Conservation (phyloP, 305 asterid species). For the Ruellia speciosa region DNA sequence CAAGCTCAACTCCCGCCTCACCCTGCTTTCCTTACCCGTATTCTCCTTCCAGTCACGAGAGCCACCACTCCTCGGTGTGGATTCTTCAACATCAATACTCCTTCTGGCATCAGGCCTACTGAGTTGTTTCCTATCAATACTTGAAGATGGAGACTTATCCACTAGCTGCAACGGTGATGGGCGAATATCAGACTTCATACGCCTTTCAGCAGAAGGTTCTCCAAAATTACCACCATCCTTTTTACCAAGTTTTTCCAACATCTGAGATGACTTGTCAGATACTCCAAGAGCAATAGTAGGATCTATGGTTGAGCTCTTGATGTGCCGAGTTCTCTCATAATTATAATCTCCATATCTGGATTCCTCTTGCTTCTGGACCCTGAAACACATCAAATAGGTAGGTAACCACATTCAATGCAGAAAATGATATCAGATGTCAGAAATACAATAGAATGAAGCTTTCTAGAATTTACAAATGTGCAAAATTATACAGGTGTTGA, state of each 20-base stretch:
- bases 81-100: slow-evolving; percentile 54
- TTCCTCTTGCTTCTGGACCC: slow-evolving; percentile 74
- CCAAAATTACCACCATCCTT: neutral
- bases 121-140: slow-evolving; percentile 49
- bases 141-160: slow-evolving; percentile 78
- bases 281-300: slow-evolving; percentile 27
- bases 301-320: slow-evolving; percentile 39
- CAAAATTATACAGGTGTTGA: neutral
- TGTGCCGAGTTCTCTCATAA: slow-evolving; percentile 63
- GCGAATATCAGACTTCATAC: slow-evolving; percentile 51
- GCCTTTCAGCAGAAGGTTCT: slow-evolving; percentile 53
- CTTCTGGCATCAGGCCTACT: slow-evolving; percentile 53
- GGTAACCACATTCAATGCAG: neutral
- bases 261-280: neutral
- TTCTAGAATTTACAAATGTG: neutral
- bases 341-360: slow-evolving; percentile 64
- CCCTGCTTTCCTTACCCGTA: slow-evolving; percentile 57
- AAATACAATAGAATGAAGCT: neutral
- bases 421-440: neutral
- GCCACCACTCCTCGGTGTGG: slow-evolving; percentile 61
- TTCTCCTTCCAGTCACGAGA: slow-evolving; percentile 58
- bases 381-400: slow-evolving; percentile 22
- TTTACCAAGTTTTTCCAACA: neutral
- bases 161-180: slow-evolving; percentile 50
- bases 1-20: slow-evolving; percentile 40